phyloP scores from a whole-genome alignment of 202 grass and related monocot species.

The Setaria viridis region DNA sequence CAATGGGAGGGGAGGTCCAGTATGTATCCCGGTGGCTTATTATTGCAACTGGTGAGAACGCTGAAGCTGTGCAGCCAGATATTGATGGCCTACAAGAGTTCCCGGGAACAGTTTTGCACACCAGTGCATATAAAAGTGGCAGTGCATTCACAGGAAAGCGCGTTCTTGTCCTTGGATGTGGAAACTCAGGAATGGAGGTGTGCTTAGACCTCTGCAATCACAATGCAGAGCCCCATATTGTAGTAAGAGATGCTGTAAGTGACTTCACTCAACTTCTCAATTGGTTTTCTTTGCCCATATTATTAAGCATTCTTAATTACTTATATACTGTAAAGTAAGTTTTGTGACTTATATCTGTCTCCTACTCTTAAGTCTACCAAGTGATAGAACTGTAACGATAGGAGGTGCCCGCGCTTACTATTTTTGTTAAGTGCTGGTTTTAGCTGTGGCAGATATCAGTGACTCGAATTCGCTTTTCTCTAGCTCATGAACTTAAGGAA shows the following conservation, averaged over 20 bases:
- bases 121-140: constrained; percentile 84
- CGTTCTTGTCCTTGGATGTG: constrained; percentile 89
- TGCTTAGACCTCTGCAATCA: constrained; percentile 94
- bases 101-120: constrained; percentile 68
- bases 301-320: constrained; percentile 37
- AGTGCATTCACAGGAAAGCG: constrained; percentile 57
- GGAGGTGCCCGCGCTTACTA: constrained; percentile 38
- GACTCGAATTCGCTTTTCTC: constrained; percentile 41
- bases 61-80: constrained; percentile 74
- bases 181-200: constrained; percentile 99
- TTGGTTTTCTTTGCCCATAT: constrained; percentile 40
- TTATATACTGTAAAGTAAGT: constrained; percentile 27
- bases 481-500: constrained; percentile 46
- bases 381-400: constrained; percentile 27
- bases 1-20: constrained; percentile 50
- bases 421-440: constrained; percentile 25
- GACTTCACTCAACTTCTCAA: constrained; percentile 42
- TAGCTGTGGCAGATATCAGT: constrained; percentile 28
- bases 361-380: constrained; percentile 22
- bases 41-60: constrained; percentile 93
- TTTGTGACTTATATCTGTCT: constrained; percentile 26
- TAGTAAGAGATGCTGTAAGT: constrained; percentile 86
- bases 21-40: constrained; percentile 82
- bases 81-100: constrained; percentile 77
- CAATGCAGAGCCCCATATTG: constrained; percentile 78